Evolutionary conservation across 352 stramenopile species (phyloP).

Genomic region (Globisporangium okanoganense): DNA sequence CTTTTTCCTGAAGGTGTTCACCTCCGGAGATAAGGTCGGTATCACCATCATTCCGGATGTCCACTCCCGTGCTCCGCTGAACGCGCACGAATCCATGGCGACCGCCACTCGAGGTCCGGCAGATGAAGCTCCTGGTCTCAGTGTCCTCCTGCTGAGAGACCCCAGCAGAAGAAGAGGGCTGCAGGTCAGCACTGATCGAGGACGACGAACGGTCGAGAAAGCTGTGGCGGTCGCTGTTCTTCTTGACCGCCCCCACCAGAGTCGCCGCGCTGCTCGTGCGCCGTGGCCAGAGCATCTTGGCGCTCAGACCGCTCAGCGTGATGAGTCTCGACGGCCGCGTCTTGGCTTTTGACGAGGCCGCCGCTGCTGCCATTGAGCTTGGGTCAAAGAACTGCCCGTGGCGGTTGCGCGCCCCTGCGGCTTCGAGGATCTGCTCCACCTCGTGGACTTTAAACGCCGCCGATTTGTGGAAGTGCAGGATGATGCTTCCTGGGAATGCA

Average conservation of each 20-base stretch:
- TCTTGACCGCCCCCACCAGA: not conserved
- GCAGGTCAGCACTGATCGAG: not conserved
- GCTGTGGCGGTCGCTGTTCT: slow-evolving; percentile 11
- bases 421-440: slow-evolving; percentile 55
- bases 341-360: not conserved
- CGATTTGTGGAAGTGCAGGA: slow-evolving; percentile 71
- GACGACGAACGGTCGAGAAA: slow-evolving; percentile 8
- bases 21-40: not conserved
- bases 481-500: slow-evolving; percentile 44
- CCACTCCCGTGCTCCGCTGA: slow-evolving; percentile 13
- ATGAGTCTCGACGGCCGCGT: slow-evolving; percentile 12
- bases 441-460: slow-evolving; percentile 34
- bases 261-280: slow-evolving; percentile 2
- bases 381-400: slow-evolving; percentile 11
- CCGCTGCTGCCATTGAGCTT: not conserved
- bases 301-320: slow-evolving; percentile 14
- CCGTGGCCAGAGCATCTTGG: slow-evolving; percentile 11
- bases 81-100: slow-evolving; percentile 26
- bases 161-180: not conserved
- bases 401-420: slow-evolving; percentile 33
- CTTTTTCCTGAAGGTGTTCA: not conserved
- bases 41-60: slow-evolving; percentile 1
- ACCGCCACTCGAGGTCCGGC: slow-evolving; percentile 16
- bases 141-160: slow-evolving; percentile 4
- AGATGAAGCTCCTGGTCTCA: slow-evolving; percentile 28